Base-by-base conservation (phyloP, 495 filamentous ascomycete genomes). In the Aspergillus cavernicola region DNA sequence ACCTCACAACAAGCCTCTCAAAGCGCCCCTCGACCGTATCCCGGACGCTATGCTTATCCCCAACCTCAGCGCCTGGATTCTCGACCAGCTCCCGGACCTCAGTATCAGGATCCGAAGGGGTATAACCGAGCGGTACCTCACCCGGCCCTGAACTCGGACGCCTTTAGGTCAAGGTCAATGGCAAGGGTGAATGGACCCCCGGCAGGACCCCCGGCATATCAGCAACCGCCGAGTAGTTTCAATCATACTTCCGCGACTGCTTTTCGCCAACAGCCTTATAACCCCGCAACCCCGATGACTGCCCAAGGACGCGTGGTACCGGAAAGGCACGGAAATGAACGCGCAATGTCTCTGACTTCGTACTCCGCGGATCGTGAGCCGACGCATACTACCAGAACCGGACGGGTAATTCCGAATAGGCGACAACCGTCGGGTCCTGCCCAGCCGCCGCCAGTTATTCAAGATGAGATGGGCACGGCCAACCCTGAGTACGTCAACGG, bases 301-400 rank as follows among this genome's bases (percentile, higher is more conserved):
- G 95, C 92, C 19, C 89, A 95, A 66, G 95, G 95, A 13, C 81
- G 95, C 45, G 70, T 90, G 22, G 89, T 99, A 1, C 95, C 95
- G 6, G 92, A 96, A 58, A 82, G 90, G 39, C 87, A 93, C 62
- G 85, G 44, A 26, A 69, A 97, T 62, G 92, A 97, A 63, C 81
- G 95, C 43, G 83, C 93, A 43, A 97, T 97, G 93, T 95, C 92
- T 23, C 85, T 99, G 83, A 91, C 85, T 13, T 87, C 87, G 2
- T 96, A 96, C 65, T 78, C 85, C 13, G 71, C 84, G 54, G 88
- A 92, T 54, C 79, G 82, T 41, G 89, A 97, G 51, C 77, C 86
- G 51, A 78, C 85, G 50, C 93, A 96, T 62, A 96, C 90, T 18
- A 89, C 88, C 47, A 65, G 56, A 80, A 96, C 87, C 59, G 95